Base-by-base conservation (phyloP, 352 stramenopile species). In the Phytophthora constricta region DNA sequence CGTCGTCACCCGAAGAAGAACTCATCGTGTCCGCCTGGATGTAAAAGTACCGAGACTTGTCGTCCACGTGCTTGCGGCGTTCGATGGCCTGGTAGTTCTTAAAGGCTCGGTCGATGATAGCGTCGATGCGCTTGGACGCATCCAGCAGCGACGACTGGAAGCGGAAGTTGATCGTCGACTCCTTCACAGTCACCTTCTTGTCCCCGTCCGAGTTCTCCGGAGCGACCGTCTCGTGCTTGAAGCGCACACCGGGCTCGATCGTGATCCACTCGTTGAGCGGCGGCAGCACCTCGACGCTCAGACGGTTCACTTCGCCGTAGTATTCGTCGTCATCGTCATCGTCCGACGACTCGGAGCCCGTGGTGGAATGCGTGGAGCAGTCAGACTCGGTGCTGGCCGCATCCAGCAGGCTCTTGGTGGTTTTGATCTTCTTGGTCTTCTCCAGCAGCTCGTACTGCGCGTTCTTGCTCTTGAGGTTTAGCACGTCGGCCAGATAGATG, bases 21-120 rank as follows among this genome's bases (percentile, higher is more conserved):
- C 43, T 22, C 34, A 58, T 50, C 48, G 65, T 65, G 37, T 70
- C 58, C 2, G 50, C 19, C 47, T 79, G 66, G 45, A 80, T 59
- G 63, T 83, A 87, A 48, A 82, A 81, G 70, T 87, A 87, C 14
- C 75, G 75, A 11, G 55, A 63, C 48, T 76, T 86, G 61, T 86
- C 78, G 9, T 70, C 56, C 26, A 68, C 61, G 50, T 80, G 62
- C 50, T 80, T 78, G 17, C 55, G 56, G 45, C 75, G 67, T 46
- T 82, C 72, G 8, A 63, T 60, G 19, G 66, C 58, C 41, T 79
- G 77, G 68, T 84, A 86, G 26, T 67, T 68, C 27, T 42, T 57
- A 60, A 79, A 86, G 23, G 74, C 72, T 3, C 58, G 58, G 19
- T 77, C 53, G 22, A 84, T 79, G 57, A 86, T 57, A 14, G 55